Evolutionary conservation across 805 yeast genomes (phyloP).

Genomic region (Clavispora santaluciae): DNA sequence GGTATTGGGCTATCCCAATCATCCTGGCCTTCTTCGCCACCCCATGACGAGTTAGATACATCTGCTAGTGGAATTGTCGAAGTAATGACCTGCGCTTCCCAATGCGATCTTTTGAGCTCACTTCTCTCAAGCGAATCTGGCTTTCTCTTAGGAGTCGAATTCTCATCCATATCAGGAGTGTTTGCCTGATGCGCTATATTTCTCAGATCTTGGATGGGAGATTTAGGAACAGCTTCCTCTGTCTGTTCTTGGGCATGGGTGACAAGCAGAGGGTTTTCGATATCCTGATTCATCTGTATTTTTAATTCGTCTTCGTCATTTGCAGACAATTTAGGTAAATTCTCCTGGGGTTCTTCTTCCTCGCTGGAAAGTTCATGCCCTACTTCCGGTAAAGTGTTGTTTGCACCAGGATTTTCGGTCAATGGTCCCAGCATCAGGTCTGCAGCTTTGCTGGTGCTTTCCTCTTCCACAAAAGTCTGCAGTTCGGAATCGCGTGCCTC

Average conservation of each 20-base stretch:
- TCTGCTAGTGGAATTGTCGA: constrained; percentile 8
- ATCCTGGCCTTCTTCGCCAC: constrained; percentile 16
- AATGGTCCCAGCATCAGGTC: too few species aligned
- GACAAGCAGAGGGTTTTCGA: background rate
- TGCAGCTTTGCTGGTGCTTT: background rate
- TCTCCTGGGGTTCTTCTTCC: background rate
- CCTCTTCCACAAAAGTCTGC: too few species aligned
- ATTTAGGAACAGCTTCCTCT: background rate
- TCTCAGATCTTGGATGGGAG: background rate
- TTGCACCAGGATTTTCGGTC: too few species aligned
- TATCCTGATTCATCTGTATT: background rate
- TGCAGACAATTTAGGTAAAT: background rate
- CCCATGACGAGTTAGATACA: constrained; percentile 1
- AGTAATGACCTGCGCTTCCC: constrained; percentile 1
- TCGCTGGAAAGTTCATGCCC: background rate
- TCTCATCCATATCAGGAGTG: background rate
- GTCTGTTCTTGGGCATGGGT: background rate
- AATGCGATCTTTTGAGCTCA: background rate
- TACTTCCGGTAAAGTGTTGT: too few species aligned
- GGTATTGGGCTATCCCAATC: constrained; percentile 5
- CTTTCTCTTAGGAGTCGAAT: background rate
- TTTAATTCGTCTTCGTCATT: background rate
- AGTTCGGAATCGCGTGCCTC: too few species aligned
- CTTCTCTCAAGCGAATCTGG: background rate
- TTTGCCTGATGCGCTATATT: background rate